These are phyloP conservation scores for Chlorella sp. DNA, from an alignment of 139 green algal genomes.

Conservation along the genomic window DNA sequence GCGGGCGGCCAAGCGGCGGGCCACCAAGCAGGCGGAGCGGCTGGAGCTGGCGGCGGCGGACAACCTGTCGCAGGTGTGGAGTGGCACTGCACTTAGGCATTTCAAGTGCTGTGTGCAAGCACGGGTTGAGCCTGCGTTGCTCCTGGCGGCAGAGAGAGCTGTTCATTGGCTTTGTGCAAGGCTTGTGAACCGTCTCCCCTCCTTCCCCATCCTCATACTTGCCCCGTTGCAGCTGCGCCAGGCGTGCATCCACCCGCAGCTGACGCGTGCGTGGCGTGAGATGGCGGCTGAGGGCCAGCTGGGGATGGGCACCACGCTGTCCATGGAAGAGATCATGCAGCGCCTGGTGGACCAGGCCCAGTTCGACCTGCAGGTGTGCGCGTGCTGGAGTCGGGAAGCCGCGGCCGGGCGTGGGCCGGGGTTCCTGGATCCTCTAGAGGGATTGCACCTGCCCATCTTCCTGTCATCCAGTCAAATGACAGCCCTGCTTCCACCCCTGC, in stretches of 20 bases:
- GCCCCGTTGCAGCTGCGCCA: conserved; percentile 64
- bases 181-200: no score
- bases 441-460: no score
- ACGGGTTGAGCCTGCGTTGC: no score
- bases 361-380: conserved; percentile 37
- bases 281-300: conserved; percentile 55
- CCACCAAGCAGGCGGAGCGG: neutral
- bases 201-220: conserved; percentile 44
- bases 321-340: conserved; percentile 68
- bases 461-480: no score
- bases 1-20: neutral
- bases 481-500: neutral
- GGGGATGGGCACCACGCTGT: conserved; percentile 38
- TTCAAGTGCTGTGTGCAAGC: no score
- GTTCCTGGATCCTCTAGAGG: no score
- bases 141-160: no score
- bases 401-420: no score
- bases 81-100: no score
- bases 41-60: conserved; percentile 36
- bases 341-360: conserved; percentile 63
- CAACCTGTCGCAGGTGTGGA: neutral
- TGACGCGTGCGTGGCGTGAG: conserved; percentile 64
- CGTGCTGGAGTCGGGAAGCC: no score
- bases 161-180: no score
- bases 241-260: conserved; percentile 78